These are phyloP conservation scores for Cryptosporidium bovis DNA, from an alignment of 169 alveolate genomes.

Conservation along the genomic window DNA sequence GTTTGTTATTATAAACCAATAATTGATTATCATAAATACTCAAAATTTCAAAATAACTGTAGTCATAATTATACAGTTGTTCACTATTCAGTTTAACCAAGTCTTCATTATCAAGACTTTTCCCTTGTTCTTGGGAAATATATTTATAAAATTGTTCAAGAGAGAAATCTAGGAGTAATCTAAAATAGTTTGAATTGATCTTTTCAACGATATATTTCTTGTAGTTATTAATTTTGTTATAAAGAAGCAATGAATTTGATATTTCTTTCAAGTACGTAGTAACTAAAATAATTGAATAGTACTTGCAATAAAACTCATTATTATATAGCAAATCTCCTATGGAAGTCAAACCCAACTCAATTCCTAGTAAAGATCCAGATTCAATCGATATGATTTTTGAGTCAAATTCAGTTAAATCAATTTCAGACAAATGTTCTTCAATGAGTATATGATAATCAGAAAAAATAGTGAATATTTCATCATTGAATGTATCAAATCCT, in stretches of 20 bases:
- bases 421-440: not conserved
- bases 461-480: not conserved
- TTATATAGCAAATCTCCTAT: not conserved
- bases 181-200: not conserved
- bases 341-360: slow-evolving; percentile 34
- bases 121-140: not conserved
- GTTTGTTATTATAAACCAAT: not conserved
- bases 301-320: slow-evolving; percentile 10
- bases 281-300: slow-evolving; percentile 4
- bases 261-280: slow-evolving; percentile 38
- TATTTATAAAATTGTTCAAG: not conserved
- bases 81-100: not conserved
- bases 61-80: slow-evolving; percentile 20
- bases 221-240: not conserved
- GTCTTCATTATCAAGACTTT: too few relatives aligned
- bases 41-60: slow-evolving; percentile 30
- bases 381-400: slow-evolving; percentile 11
- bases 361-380: slow-evolving; percentile 34
- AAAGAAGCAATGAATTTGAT: slow-evolving; percentile 1
- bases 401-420: not conserved
- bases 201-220: not conserved
- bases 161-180: slow-evolving; percentile 10
- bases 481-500: not conserved
- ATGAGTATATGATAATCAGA: not conserved
- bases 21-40: slow-evolving; percentile 8